Evolutionary conservation across 2,329 filamentous ascomycete genomes (phyloP).

Genomic region (Colletotrichum eleusines): DNA sequence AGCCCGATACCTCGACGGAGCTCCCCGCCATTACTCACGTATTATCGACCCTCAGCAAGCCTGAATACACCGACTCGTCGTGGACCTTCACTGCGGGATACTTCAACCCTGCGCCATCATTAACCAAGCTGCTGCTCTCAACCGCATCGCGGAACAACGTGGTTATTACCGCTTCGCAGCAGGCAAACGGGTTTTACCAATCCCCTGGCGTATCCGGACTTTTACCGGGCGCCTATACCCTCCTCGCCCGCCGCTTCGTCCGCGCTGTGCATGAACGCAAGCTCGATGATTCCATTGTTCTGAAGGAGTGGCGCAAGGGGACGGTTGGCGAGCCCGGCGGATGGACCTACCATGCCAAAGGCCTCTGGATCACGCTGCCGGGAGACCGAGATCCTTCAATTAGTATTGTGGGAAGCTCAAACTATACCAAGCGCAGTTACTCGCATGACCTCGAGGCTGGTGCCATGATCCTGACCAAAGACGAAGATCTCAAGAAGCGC

Average conservation of each 20-base stretch:
- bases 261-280: conserved; percentile 63
- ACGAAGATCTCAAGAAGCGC: conserved; percentile 76
- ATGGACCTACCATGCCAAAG: conserved; percentile 99
- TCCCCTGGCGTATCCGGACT: conserved; percentile 90
- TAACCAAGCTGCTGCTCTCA: conserved; percentile 82
- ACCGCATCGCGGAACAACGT: conserved; percentile 79
- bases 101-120: conserved; percentile 92
- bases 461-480: conserved; percentile 84
- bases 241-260: conserved; percentile 86
- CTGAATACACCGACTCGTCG: conserved; percentile 74
- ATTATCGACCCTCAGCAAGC: conserved; percentile 73
- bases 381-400: conserved; percentile 76
- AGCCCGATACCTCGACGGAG: conserved; percentile 86
- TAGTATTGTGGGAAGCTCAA: conserved; percentile 89
- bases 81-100: conserved; percentile 99
- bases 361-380: conserved; percentile 87
- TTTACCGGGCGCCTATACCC: conserved; percentile 90
- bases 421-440: conserved; percentile 96
- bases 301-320: conserved; percentile 91
- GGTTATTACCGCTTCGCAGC: conserved; percentile 91
- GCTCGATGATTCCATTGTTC: conserved; percentile 69
- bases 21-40: conserved; percentile 83
- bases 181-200: conserved; percentile 95
- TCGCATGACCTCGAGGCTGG: conserved; percentile 92
- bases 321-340: conserved; percentile 83